Evolutionary conservation across 176 grass and related monocot genomes (phyloP).

Genomic region (Guadua angustifolia): DNA sequence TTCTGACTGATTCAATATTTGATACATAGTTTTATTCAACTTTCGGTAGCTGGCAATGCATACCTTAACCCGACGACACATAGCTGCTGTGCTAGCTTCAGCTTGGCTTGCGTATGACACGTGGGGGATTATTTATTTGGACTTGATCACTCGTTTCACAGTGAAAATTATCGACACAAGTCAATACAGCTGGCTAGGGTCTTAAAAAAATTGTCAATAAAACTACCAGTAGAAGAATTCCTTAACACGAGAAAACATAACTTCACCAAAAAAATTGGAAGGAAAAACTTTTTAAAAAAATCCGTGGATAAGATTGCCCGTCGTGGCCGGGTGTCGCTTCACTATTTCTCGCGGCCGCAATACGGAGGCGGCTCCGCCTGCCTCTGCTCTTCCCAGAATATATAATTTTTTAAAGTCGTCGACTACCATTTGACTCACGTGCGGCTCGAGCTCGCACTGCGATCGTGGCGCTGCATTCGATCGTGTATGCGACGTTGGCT

Average conservation of each 20-base stretch:
- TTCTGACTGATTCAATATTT: neutral
- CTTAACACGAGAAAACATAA: neutral
- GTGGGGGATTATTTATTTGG: neutral
- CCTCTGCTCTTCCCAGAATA: neutral
- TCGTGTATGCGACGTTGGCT: neutral
- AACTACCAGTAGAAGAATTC: neutral
- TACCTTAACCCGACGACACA: neutral
- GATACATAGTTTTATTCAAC: neutral
- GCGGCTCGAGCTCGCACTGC: neutral
- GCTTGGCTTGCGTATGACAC: neutral
- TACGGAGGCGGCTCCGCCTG: constrained; percentile 14
- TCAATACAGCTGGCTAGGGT: neutral
- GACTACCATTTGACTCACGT: constrained; percentile 38
- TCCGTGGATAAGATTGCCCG: constrained; percentile 39
- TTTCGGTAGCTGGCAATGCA: neutral
- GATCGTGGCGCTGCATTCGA: neutral
- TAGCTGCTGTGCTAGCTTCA: neutral
- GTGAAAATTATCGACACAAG: neutral
- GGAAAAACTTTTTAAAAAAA: neutral
- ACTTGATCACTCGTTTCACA: neutral
- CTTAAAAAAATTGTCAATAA: neutral
- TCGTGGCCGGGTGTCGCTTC: constrained; percentile 44
- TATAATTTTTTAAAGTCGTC: neutral
- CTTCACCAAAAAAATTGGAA: neutral
- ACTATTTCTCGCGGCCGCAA: constrained; percentile 16